Evolutionary conservation across 495 filamentous ascomycete genomes (phyloP).

Genomic region (Penicillium goetzii): DNA sequence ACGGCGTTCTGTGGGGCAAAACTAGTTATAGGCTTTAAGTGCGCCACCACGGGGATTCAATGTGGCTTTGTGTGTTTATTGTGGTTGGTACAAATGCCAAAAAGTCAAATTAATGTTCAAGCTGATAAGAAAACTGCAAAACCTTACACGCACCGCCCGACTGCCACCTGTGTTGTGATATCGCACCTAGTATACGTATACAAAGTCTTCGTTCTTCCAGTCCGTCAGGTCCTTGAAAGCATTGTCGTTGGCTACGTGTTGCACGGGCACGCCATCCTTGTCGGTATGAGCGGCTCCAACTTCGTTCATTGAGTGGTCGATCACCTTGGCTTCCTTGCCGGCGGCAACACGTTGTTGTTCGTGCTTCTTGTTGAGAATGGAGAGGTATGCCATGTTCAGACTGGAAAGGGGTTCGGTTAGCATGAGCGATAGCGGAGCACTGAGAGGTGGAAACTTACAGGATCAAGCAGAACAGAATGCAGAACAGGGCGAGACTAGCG

Average conservation of each 20-base stretch:
- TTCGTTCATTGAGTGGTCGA: conserved; percentile 45
- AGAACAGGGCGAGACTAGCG: conserved; percentile 56
- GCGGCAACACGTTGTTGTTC: conserved; percentile 49
- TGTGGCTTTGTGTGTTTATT: background rate
- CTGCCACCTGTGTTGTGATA: too few relatives aligned
- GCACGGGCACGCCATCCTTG: conserved; percentile 43
- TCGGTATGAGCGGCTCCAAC: conserved; percentile 46
- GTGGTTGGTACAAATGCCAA: background rate
- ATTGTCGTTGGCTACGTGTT: conserved; percentile 53
- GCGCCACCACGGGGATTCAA: background rate
- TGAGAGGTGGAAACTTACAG: conserved; percentile 30
- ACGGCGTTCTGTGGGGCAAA: background rate
- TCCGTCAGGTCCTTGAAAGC: conserved; percentile 59
- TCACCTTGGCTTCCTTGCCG: conserved; percentile 52
- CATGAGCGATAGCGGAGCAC: too few relatives aligned
- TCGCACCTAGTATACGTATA: conserved; percentile 56
- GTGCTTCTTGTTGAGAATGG: conserved; percentile 55
- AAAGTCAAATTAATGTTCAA: background rate
- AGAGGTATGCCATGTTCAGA: conserved; percentile 49
- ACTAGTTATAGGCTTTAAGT: background rate
- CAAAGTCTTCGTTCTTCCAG: conserved; percentile 60
- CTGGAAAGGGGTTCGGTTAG: conserved; percentile 22
- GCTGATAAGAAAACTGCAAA: background rate
- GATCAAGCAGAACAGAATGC: conserved; percentile 53
- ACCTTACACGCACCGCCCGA: background rate